Base-by-base conservation (phyloP, 2,329 filamentous ascomycete species). In the Colletotrichum sp. region DNA sequence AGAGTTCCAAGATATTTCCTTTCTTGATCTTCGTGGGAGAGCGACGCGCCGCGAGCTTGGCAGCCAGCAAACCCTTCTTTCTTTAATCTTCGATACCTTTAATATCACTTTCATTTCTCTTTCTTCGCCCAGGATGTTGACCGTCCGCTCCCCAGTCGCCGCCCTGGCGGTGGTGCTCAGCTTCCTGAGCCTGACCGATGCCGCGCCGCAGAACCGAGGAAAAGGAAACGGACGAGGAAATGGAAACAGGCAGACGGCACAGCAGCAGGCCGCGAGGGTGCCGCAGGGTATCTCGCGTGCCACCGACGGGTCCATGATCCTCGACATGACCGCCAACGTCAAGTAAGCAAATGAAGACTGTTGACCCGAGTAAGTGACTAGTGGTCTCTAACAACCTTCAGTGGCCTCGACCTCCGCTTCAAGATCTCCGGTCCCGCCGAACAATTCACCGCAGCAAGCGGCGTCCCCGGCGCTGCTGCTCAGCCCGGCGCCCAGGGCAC, bases 361-460 rank as follows among this genome's bases (percentile, higher is more conserved):
- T 2, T 8, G 36, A 4, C 29, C 30, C n/a, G 61, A 27, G 30
- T 57, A 30, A 67, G 12, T 8, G 2, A 8, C 4, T 1, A 5
- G 8, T 49, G 44, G n/a, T 34, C 30, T 30, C 78, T 80, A 71
- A 81, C 61, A 55, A 22, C 59, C 6, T 27, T 15, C 59, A 90
- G 89, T 77, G 87, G 87, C 70, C 87, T 92, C 4, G 82, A 86
- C 7, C 88, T 92, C 44, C 89, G 90, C 69, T 91, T 90, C 85
- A 90, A 87, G 78, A 87, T 92, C 76, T 88, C 88, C 66, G 90
- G 86, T 2, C 90, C 90, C 3, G 89, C 89, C 44, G 83, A 87
- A 72, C 87, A 89, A 70, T 92, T 92, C 83, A 88, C 89, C 6
- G 80, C 86, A 2, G 83, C 82, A 13, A 88, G 88, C 6, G 87